Evolutionary conservation across 306 rosid genomes (phyloP).

Genomic region (Fagus crenata): DNA sequence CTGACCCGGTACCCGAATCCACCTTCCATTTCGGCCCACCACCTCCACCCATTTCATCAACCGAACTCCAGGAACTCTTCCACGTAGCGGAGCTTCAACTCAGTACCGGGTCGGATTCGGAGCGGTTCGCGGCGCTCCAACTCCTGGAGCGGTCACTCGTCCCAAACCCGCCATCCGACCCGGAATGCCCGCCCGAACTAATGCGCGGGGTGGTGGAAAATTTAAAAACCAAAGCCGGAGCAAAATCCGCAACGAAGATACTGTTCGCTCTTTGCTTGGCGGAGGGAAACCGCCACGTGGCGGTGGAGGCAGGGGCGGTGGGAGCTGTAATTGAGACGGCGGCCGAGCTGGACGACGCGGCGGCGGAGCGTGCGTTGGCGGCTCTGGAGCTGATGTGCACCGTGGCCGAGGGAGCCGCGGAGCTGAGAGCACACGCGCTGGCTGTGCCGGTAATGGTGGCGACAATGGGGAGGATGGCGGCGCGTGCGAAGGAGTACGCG

Average conservation of each 20-base stretch:
- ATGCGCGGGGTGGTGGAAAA: constrained; percentile 56
- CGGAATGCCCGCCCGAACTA: constrained; percentile 67
- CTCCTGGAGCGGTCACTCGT: constrained; percentile 79
- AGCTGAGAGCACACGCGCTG: constrained; percentile 71
- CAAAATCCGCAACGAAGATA: constrained; percentile 61
- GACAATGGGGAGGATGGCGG: constrained; percentile 77
- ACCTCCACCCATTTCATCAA: constrained; percentile 36
- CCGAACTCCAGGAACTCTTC: constrained; percentile 65
- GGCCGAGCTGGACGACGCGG: constrained; percentile 61
- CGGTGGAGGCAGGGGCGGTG: constrained; percentile 78
- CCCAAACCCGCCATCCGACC: constrained; percentile 72
- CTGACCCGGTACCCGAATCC: constrained; percentile 26
- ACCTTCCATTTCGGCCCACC: constrained; percentile 16
- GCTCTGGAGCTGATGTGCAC: constrained; percentile 85
- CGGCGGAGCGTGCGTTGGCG: constrained; percentile 80
- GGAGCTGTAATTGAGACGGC: constrained; percentile 66
- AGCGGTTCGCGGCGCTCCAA: constrained; percentile 57
- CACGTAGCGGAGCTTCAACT: constrained; percentile 73
- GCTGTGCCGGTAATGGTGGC: constrained; percentile 90
- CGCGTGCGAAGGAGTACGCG: constrained; percentile 83
- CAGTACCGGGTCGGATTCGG: constrained; percentile 49
- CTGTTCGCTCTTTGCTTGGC: constrained; percentile 80
- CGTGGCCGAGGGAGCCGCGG: constrained; percentile 78
- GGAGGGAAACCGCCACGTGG: constrained; percentile 71
- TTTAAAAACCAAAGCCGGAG: constrained; percentile 38